These are phyloP conservation scores for Calonectria fujianensis DNA, from an alignment of 2,329 filamentous ascomycete genomes.

Conservation along the genomic window DNA sequence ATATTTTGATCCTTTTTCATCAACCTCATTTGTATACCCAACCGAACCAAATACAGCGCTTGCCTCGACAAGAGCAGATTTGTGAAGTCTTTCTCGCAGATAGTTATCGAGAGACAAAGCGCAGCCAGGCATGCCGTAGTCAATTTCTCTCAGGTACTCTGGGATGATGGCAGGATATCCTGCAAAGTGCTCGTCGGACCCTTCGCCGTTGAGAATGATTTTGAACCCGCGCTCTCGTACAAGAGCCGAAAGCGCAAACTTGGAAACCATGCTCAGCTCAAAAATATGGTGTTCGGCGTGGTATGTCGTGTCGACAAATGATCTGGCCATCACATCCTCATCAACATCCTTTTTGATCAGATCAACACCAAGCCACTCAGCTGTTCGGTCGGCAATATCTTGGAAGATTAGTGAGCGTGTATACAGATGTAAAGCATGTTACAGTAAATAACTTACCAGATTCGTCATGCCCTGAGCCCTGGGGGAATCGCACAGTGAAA, in stretches of 20 bases:
- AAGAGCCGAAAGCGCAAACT: background rate
- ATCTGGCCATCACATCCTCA: background rate
- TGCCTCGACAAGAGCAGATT: background rate
- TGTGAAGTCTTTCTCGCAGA: background rate
- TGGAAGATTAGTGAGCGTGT: background rate
- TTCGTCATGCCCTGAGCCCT: constrained; percentile 4
- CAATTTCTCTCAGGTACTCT: constrained; percentile 12
- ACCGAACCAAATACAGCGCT: background rate
- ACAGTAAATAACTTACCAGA: background rate
- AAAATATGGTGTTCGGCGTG: constrained; percentile 3
- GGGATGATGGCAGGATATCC: background rate
- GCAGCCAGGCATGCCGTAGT: background rate
- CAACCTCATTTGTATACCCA: background rate
- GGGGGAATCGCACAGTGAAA: background rate
- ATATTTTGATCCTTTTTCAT: too few relatives aligned
- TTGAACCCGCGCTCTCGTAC: background rate
- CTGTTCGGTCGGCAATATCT: constrained; percentile 8
- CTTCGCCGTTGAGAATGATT: constrained; percentile 15
- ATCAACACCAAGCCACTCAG: constrained; percentile 12
- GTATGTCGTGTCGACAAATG: background rate
- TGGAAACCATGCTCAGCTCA: background rate
- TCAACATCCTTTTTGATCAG: background rate
- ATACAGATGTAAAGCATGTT: background rate
- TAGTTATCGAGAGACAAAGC: background rate
- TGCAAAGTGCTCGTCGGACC: constrained; percentile 25